Evolutionary conservation across 202 grass and related monocot genomes (phyloP).

Genomic region (Eragrostis tef): DNA sequence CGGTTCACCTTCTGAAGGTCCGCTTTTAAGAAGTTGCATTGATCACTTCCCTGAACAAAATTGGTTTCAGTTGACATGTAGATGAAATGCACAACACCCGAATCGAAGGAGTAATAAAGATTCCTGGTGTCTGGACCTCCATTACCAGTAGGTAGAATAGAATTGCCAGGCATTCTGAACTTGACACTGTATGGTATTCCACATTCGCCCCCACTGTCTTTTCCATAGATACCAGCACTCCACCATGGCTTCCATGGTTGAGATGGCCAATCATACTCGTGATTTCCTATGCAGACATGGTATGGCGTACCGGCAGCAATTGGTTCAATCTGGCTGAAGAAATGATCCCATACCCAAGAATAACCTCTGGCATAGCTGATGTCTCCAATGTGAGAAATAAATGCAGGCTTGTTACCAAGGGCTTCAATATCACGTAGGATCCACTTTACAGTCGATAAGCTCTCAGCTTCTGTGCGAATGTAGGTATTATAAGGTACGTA

Average conservation of each 20-base stretch:
- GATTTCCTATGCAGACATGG: conserved; percentile 98
- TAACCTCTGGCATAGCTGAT: conserved; percentile 95
- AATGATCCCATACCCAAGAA: conserved; percentile 97
- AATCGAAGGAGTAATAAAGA: conserved; percentile 86
- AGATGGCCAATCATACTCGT: conserved; percentile 92
- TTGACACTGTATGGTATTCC: conserved; percentile 91
- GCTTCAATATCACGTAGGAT: conserved; percentile 84
- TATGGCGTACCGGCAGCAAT: conserved; percentile 77
- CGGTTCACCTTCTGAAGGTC: conserved; percentile 84
- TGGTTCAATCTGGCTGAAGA: conserved; percentile 92
- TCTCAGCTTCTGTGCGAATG: conserved; percentile 78
- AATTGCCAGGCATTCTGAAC: conserved; percentile 94
- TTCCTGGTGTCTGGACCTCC: conserved; percentile 79
- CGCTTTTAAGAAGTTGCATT: conserved; percentile 80
- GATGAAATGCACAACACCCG: conserved; percentile 90
- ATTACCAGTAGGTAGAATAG: conserved; percentile 71
- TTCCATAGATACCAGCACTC: conserved; percentile 65
- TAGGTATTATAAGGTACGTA: conserved; percentile 85
- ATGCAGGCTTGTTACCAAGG: conserved; percentile 72
- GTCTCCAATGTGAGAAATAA: conserved; percentile 94
- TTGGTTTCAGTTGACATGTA: conserved; percentile 95
- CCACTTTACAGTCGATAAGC: conserved; percentile 80
- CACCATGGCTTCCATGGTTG: conserved; percentile 91
- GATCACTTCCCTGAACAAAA: conserved; percentile 71
- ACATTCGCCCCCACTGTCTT: conserved; percentile 87